Base-by-base conservation (phyloP, 805 yeast species). In the Kazachstania viticola region DNA sequence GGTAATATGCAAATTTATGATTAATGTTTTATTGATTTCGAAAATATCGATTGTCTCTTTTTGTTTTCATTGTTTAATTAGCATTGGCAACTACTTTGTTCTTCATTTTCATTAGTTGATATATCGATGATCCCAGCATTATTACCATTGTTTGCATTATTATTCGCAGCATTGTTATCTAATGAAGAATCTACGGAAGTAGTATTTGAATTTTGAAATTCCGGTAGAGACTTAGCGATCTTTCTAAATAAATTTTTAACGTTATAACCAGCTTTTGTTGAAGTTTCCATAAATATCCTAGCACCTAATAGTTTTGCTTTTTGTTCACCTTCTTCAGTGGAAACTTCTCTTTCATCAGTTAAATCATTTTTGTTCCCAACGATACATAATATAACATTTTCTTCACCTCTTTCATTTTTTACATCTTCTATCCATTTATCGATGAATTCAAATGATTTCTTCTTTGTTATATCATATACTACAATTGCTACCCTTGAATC, bases 401-500 rank as follows among this genome's bases (percentile, higher is more conserved):
- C 74, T 21, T 68, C 67, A 9, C 95, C 96, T 41, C 97, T 70
- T 61, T 88, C 98, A 40, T 83, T 77, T 51, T 80, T 79, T 5
- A 91, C 96, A 53, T 88, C 96, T 45, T 82, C 91, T 42, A 84
- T 76, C 98, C 98, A 91, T 55, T 82, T 81, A 44, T 73, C 74
- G 43, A 91, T 75, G 44, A 79, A 78, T 37, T 77, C 79, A 59
- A 88, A 88, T 14, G 94, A 75, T 48, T 81, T 81, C 52, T 71
- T 78, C 50, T 75, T 79, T 6, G 96, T 84, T 37, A 88, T 79
- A 54, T 91, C 98, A 60, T 88, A 88, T 15, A 93, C 95, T 17
- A 91, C 78, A 29, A 91, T 93, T 0, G 98, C 97, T n/a, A 91
- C 97, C 47, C 87, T 85, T 12, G 93, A 80, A 57, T 91, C 98